Conservation (phyloP, 345 rosid genomes). For the Iberis pinnata region DNA sequence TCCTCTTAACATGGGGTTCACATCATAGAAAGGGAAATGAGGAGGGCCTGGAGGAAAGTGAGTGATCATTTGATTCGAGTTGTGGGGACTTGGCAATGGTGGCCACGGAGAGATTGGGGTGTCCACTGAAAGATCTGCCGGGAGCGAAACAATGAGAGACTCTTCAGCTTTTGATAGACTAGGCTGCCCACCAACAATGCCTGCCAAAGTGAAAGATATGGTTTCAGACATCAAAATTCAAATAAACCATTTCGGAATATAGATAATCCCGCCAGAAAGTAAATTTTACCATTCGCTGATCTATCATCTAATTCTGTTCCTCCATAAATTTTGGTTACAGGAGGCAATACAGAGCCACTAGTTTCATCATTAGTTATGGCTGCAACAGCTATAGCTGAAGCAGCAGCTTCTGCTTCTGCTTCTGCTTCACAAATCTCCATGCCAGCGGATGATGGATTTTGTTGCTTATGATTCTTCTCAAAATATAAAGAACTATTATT, state of each 20-base stretch:
- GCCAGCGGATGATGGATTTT: conserved; percentile 43
- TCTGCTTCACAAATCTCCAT: conserved; percentile 74
- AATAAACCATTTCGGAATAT: conserved; percentile 12
- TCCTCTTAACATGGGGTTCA: conserved; percentile 83
- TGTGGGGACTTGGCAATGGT: conserved; percentile 64
- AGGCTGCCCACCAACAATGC: conserved; percentile 41
- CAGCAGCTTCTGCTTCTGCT: conserved; percentile 83
- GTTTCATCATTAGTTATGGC: conserved; percentile 82
- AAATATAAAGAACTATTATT: conserved; percentile 52
- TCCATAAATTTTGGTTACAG: conserved; percentile 56
- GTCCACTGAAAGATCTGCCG: conserved; percentile 94
- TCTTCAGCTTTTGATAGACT: conserved; percentile 73
- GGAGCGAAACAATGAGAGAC: conserved; percentile 78
- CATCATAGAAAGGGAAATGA: conserved; percentile 86
- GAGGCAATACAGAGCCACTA: conserved; percentile 41
- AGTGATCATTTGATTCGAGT: conserved; percentile 67
- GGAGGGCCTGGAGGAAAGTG: conserved; percentile 79
- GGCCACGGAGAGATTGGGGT: conserved; percentile 89
- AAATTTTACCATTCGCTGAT: conserved; percentile 31
- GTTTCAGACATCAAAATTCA: conserved; percentile 4
- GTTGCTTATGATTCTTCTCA: conserved; percentile 52
- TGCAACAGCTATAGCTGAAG: conserved; percentile 88
- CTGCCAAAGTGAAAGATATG: conserved; percentile 35
- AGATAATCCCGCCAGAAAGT: conserved; percentile 1
- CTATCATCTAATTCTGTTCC: conserved; percentile 44